Conservation (phyloP, 208 protist species). For the Giardia duodenalis region DNA sequence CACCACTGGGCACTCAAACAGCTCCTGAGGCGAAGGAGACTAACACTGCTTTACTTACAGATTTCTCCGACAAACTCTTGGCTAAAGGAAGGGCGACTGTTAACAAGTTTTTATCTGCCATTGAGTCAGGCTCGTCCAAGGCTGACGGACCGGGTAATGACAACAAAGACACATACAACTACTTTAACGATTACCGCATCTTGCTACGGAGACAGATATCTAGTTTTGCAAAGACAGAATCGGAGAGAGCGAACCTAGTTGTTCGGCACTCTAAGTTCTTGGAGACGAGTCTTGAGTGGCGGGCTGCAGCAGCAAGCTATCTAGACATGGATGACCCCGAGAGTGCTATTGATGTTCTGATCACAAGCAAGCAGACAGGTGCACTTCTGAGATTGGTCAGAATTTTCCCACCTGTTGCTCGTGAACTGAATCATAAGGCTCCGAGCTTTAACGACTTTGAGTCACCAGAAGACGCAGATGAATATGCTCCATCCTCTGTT, state of each 20-base stretch:
- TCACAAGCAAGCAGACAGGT: neutral
- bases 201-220: neutral
- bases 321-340: slow-evolving; percentile 6
- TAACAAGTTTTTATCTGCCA: neutral
- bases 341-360: slow-evolving; percentile 5
- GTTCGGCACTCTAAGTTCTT: neutral
- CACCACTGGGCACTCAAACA: neutral
- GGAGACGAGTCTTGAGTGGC: neutral
- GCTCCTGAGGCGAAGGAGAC: neutral
- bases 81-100: too few species aligned
- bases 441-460: neutral
- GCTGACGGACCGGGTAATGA: neutral
- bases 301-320: neutral
- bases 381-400: neutral
- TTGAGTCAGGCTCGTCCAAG: neutral
- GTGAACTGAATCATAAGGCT: neutral
- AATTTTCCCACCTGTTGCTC: neutral
- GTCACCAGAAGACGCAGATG: too few species aligned
- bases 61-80: too few species aligned
- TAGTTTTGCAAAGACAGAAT: neutral
- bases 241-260: neutral
- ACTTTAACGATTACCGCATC: neutral
- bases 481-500: neutral
- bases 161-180: neutral
- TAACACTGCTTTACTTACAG: neutral